Percentiles rank a stretch among this genome's conserved stretches.
Conservation (phyloP, 371 early-diverging fungal genomes). For the Mucor circinelloides region DNA sequence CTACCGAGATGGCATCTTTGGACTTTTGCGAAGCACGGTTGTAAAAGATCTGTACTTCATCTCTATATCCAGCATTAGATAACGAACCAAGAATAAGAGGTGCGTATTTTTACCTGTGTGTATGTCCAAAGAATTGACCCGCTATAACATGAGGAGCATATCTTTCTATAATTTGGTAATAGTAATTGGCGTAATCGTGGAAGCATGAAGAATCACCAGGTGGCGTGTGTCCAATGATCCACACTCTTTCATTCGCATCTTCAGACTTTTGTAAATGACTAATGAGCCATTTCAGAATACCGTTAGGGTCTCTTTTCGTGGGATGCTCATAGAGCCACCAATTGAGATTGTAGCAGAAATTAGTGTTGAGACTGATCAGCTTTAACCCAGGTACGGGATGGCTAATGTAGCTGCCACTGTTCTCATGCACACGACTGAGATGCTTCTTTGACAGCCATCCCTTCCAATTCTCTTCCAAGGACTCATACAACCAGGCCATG, state of each 20-base stretch:
- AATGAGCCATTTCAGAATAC: conserved; percentile 55
- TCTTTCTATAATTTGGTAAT: conserved; percentile 60
- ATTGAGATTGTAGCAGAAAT: conserved; percentile 64
- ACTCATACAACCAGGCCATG: conserved; percentile 51
- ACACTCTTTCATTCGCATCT: conserved; percentile 53
- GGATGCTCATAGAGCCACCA: conserved; percentile 53
- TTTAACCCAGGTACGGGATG: conserved; percentile 51
- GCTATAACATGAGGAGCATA: conserved; percentile 65
- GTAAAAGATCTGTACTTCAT: conserved; percentile 59
- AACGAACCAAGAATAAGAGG: not conserved
- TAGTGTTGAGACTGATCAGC: conserved; percentile 64
- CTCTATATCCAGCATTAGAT: conserved; percentile 24
- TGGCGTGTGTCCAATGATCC: conserved; percentile 64
- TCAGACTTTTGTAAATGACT: conserved; percentile 56
- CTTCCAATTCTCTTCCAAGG: conserved; percentile 52
- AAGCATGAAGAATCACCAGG: conserved; percentile 59
- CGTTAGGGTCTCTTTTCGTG: conserved; percentile 51
- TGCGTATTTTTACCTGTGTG: conserved; percentile 42
- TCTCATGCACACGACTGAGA: conserved; percentile 30
- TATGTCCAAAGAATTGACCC: conserved; percentile 66
- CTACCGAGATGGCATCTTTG: conserved; percentile 49
- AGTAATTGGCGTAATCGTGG: conserved; percentile 61
- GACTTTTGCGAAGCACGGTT: conserved; percentile 33
- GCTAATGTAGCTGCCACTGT: conserved; percentile 53
- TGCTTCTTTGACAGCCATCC: conserved; percentile 48